phyloP scores from a whole-genome alignment of 306 rosid genomes.

The Castanea mollissima region DNA sequence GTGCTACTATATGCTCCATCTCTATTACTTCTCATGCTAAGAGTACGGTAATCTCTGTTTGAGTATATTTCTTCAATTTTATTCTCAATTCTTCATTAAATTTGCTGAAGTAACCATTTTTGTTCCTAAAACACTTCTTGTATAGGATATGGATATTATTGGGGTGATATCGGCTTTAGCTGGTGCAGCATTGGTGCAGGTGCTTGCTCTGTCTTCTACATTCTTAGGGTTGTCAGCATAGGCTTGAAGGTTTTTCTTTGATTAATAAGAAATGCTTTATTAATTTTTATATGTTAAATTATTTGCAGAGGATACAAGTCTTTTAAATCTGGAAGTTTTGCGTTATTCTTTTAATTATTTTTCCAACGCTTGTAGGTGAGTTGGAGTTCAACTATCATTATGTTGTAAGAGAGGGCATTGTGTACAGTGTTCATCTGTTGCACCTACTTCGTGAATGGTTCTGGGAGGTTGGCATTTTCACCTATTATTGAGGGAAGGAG shows the following conservation, averaged over 20 bases:
- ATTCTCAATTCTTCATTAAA: not conserved
- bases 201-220: constrained; percentile 24
- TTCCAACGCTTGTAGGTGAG: constrained; percentile 51
- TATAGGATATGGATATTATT: constrained; percentile 70
- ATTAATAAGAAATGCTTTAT: constrained; percentile 5
- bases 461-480: not conserved
- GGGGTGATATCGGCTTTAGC: constrained; percentile 74
- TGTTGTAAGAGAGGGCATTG: not conserved
- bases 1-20: constrained; percentile 93
- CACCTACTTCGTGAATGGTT: constrained; percentile 41
- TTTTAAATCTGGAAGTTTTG: constrained; percentile 28
- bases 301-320: constrained; percentile 21
- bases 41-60: constrained; percentile 44
- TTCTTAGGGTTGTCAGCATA: not conserved
- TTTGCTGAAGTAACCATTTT: constrained; percentile 21
- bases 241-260: not conserved
- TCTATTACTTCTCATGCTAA: constrained; percentile 78
- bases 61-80: not conserved
- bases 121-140: constrained; percentile 20
- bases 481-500: too few relatives aligned
- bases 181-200: constrained; percentile 92
- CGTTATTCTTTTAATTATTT: constrained; percentile 25
- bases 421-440: constrained; percentile 35
- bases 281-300: constrained; percentile 11
- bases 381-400: constrained; percentile 33